Evolutionary conservation across 2,329 filamentous ascomycete species (phyloP).

Genomic region (Neoascochyta sp.): DNA sequence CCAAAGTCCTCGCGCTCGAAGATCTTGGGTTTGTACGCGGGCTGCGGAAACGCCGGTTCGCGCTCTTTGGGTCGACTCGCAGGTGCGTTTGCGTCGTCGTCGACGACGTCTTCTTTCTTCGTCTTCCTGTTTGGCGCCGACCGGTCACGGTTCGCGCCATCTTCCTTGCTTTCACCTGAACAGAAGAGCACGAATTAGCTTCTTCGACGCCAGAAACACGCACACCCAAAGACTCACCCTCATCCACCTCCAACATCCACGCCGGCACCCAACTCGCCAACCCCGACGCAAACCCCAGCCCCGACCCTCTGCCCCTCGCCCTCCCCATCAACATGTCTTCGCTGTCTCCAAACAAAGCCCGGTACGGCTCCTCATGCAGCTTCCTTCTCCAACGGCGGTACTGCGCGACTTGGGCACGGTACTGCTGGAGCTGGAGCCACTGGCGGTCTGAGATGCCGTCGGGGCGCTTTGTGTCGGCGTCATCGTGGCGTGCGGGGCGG

Average conservation of each 20-base stretch:
- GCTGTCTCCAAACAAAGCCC: constrained; percentile 43
- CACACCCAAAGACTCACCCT: no score
- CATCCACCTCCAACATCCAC: no score
- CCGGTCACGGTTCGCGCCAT: no score
- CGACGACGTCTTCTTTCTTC: no score
- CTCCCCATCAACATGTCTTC: constrained; percentile 33
- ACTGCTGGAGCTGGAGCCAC: constrained; percentile 29
- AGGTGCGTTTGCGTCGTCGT: no score
- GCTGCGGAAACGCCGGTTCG: constrained; percentile 13
- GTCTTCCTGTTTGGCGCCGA: no score
- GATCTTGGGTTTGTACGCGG: constrained; percentile 10
- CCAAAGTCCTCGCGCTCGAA: constrained; percentile 19
- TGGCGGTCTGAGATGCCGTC: constrained; percentile 26
- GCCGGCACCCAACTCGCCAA: no score
- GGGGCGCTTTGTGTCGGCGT: constrained; percentile 17
- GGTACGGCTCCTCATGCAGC: constrained; percentile 43
- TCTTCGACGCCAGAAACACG: no score
- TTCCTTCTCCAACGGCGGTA: constrained; percentile 27
- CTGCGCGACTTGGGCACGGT: no score
- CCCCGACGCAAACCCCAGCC: constrained; percentile 29
- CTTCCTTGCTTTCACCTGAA: no score
- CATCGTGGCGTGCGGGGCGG: constrained; percentile 18
- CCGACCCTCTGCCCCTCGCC: constrained; percentile 29
- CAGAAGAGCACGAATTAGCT: no score
- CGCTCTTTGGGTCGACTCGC: no score